Conservation (phyloP, 768 basidiomycete genomes). For the Leccinum aurantiacum region DNA sequence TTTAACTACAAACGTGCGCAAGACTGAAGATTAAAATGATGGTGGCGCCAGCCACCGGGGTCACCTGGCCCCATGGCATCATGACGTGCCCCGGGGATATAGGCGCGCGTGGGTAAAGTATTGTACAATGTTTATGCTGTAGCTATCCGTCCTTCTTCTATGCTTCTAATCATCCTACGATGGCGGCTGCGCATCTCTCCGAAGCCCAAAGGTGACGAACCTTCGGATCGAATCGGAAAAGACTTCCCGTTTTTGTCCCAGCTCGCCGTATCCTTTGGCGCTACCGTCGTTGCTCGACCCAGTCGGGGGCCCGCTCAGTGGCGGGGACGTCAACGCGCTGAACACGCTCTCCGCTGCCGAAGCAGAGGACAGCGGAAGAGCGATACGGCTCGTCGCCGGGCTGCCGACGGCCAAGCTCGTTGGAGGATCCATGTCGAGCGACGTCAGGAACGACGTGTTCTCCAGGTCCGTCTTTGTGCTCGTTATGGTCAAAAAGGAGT, state of each 20-base stretch:
- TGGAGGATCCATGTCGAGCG: constrained; percentile 93
- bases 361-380: constrained; percentile 44
- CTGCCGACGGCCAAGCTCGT: constrained; percentile 57
- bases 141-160: constrained; percentile 7
- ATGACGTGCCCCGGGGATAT: background rate
- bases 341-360: constrained; percentile 55
- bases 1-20: background rate
- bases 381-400: constrained; percentile 62
- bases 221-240: constrained; percentile 81
- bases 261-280: constrained; percentile 40
- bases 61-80: background rate
- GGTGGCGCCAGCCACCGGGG: constrained; percentile 5
- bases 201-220: constrained; percentile 85
- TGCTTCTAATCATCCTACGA: background rate
- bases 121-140: background rate
- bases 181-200: constrained; percentile 57
- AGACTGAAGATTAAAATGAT: constrained; percentile 4
- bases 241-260: constrained; percentile 63
- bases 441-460: constrained; percentile 88
- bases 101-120: background rate
- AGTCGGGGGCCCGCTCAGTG: constrained; percentile 60
- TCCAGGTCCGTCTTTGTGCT: constrained; percentile 89
- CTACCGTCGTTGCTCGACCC: constrained; percentile 51
- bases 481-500: constrained; percentile 89
- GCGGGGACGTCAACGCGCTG: constrained; percentile 56